Base-by-base conservation (phyloP, 306 rosid species). In the Castanospermum australe region DNA sequence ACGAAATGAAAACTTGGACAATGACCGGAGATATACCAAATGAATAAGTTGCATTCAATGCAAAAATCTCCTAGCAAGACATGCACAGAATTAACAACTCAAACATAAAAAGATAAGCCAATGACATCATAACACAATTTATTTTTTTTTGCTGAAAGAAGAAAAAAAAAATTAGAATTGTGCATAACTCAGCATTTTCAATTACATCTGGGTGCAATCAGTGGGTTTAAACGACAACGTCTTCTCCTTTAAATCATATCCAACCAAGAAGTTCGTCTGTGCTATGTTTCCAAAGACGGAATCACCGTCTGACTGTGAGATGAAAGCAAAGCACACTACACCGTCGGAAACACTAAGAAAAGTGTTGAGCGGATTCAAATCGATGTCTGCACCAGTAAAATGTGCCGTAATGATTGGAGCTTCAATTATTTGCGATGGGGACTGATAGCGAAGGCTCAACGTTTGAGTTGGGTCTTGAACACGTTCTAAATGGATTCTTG, bases 211-310 rank as follows among this genome's bases (percentile, higher is more conserved):
- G 11, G 73, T 6, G 17, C 87, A 77, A 25, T 83, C 67, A 4
- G 67, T 18, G 2, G 83, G 84, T 86, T 70, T 86, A 51, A 89
- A 89, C 6, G 91, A 83, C 36, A 89, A 66, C 0, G 64, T 70
- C 8, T 12, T 45, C 5, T 17, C n/a, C 25, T 15, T 13, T 18
- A 17, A 8, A 56, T 87, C 91, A 47, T 87, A 89, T 0, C 93
- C 93, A 4, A 83, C 66, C 76, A 81, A 42, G 79, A 80, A 85
- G 36, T 77, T 77, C 69, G 7, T 24, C 71, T 89, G 91, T 0
- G 83, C 69, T 33, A 89, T 1, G 67, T 84, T 89, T 0, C 89
- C 91, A 21, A 36, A 87, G 3, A 89, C 78, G 0, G 78, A n/a
- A n/a, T n/a, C 28, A 0, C 22, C 0, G 0, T 6, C 0, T 2